These are phyloP conservation scores for Trichoderma koningiopsis DNA, from an alignment of 2,329 filamentous ascomycete species.

Conservation along the genomic window DNA sequence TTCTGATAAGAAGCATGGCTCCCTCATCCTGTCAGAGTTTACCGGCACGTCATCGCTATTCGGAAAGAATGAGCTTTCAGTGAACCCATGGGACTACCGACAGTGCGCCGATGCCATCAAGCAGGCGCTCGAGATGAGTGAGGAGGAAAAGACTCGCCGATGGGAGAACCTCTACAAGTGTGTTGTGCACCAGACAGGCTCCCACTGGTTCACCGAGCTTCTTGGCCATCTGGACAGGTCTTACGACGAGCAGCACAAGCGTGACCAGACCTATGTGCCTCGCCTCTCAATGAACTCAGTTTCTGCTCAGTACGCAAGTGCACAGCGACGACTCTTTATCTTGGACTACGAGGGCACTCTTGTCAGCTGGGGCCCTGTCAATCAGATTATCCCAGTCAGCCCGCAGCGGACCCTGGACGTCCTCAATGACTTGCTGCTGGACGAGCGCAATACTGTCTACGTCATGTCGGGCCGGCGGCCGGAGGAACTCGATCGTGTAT, in stretches of 20 bases:
- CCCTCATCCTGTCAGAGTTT: conserved; percentile 91
- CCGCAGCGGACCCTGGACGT: conserved; percentile 81
- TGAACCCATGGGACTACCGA: conserved; percentile 95
- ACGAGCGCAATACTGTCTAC: conserved; percentile 83
- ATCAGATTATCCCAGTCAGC: conserved; percentile 81
- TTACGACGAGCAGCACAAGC: conserved; percentile 80
- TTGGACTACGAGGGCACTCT: conserved; percentile 94
- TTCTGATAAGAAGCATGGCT: conserved; percentile 76
- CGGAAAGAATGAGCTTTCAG: conserved; percentile 73
- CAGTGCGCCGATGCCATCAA: conserved; percentile 86
- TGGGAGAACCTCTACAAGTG: conserved; percentile 74
- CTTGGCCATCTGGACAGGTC: conserved; percentile 70
- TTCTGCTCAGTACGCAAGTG: conserved; percentile 64
- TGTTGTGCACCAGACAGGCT: conserved; percentile 80
- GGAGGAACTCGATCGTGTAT: conserved; percentile 84
- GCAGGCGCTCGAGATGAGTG: conserved; percentile 76
- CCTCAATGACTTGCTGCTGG: conserved; percentile 77
- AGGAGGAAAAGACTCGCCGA: conserved; percentile 70
- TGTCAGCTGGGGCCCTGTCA: conserved; percentile 82
- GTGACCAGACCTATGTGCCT: conserved; percentile 83
- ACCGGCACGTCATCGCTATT: conserved; percentile 90
- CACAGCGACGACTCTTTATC: conserved; percentile 76
- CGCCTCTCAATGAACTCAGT: conserved; percentile 73
- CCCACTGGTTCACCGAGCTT: conserved; percentile 82
- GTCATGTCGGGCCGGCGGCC: conserved; percentile 90